Evolutionary conservation across 495 filamentous ascomycete genomes (phyloP), one percentile per base, ranked within the genome.

Genomic region (Astrothelium macrocarpum): DNA sequence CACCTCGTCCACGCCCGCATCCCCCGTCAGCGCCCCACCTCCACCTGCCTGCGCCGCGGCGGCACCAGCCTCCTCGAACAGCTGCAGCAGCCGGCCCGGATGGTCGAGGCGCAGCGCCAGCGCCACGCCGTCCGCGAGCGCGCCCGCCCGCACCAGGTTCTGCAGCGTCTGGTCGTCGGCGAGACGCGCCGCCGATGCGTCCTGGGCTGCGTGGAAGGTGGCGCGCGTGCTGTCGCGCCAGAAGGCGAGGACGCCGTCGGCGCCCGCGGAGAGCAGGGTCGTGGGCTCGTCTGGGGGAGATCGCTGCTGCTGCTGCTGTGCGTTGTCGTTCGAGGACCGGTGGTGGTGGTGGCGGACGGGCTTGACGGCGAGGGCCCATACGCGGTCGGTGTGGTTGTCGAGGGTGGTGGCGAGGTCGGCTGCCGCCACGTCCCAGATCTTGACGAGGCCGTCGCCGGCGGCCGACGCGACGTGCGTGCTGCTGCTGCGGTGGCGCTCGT

Each of bases 391-490:
- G 75, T 99, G 94, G 75, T 97, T 97, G 75, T 99, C 95, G 14
- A 99, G 79, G 3, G 94, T 97, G 63, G 86, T 84, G 53, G 88
- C 88, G 2, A 84, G 81, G 74, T 97, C 94, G n/a, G 91, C 90
- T 1, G 71, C 74, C 67, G 80, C 81, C 9, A 87, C 85, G 64
- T 94, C 89, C 94, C 94, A 99, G 59, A 97, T 80, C 75, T 97
- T 99, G 56, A 99, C 90, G 5, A 99, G 79, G n/a, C 91, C 91
- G 75, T 99, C 94, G 53, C 91, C 93, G 34, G 90, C 95, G 7
- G 95, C 91, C 64, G 86, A 90, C 11, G 90, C 95, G 34, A 96
- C 80, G 31, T 91, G 81, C 64, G 80, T 80, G 67, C 67, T 80
- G 36, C 76, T 77, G 2, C 39, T 45, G 23, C n/a, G 11, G 10